Base-by-base conservation (phyloP, 83 land plant genomes). In the Picea abies region DNA sequence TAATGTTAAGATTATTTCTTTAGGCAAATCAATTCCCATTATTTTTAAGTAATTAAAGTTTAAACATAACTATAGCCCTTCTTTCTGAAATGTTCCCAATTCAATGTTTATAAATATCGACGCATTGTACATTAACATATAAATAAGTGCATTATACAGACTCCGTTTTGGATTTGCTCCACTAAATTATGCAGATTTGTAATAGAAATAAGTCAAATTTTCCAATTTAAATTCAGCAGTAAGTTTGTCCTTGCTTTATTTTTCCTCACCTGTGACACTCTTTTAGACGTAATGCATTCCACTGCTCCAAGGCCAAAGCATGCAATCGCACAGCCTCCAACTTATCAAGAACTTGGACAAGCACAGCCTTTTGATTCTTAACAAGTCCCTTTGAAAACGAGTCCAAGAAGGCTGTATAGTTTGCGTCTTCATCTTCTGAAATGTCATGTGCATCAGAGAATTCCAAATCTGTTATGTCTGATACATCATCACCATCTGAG, bases 311-410 rank as follows among this genome's bases (percentile, higher is more conserved):
- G 62, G 91, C 88, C 70, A 86, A 78, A n/a, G 85, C 63, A 75
- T 89, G 91, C 81, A 89, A 80, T 29, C 83, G 84, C 52, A 89
- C 81, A 68, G 89, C 91, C 66, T 86, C 83, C 44, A 89, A 71
- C 44, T 89, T 89, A 26, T 84, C 85, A 60, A 86, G 84, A 82
- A 86, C 78, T 75, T 75, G 78, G 60, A 22, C 60, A 20, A 75
- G 25, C 25, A 49, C 26, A 20, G 22, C 58, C 29, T 75, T 47
- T 44, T 23, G 58, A 75, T 75, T 25, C 32, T 75, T 22, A 75
- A 75, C 12, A 75, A 75, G 78, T 44, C 60, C 56, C 60, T 75
- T 56, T 47, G 78, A 75, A 75, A 49, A 75, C 20, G 49, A 75
- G 9, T 75, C 26, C 49, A 49, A 26, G 26, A 25, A 70, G 75